Conservation (phyloP, 345 rosid genomes). For the Mercurialis annua region DNA sequence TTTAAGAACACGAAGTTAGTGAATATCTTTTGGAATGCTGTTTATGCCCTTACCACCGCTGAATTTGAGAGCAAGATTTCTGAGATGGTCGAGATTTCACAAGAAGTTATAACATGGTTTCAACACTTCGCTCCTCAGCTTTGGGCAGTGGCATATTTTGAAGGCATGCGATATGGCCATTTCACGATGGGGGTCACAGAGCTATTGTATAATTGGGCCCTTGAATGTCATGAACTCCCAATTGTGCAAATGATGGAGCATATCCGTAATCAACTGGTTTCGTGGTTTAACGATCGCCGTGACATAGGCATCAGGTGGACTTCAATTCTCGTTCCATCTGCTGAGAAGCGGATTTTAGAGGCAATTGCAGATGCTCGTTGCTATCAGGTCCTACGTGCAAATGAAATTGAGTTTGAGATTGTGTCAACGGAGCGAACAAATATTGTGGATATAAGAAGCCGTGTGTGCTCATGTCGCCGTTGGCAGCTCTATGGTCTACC, state of each 20-base stretch:
- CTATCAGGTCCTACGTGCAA: constrained; percentile 95
- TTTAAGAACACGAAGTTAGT: constrained; percentile 90
- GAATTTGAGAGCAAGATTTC: constrained; percentile 76
- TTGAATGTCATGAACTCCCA: constrained; percentile 94
- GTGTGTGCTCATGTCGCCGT: constrained; percentile 85
- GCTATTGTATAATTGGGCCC: constrained; percentile 83
- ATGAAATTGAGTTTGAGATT: constrained; percentile 95
- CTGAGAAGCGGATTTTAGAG: constrained; percentile 78
- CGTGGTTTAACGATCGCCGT: constrained; percentile 66
- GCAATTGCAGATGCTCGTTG: constrained; percentile 84
- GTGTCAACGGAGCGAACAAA: constrained; percentile 95
- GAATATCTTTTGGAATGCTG: constrained; percentile 94
- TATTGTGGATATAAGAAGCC: constrained; percentile 79
- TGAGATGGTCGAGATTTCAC: constrained; percentile 91
- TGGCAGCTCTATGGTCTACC: constrained; percentile 97
- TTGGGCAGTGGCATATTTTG: constrained; percentile 95
- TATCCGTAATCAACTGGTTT: constrained; percentile 53
- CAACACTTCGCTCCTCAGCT: constrained; percentile 72
- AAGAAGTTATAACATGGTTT: constrained; percentile 76
- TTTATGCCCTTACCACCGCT: constrained; percentile 79
- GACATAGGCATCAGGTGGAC: constrained; percentile 80
- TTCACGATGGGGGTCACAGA: constrained; percentile 82
- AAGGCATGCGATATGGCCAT: constrained; percentile 85
- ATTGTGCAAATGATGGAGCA: constrained; percentile 94
- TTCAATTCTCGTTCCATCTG: constrained; percentile 85